phyloP scores from a whole-genome alignment of 306 rosid species.

The Casuarina equisetifolia region DNA sequence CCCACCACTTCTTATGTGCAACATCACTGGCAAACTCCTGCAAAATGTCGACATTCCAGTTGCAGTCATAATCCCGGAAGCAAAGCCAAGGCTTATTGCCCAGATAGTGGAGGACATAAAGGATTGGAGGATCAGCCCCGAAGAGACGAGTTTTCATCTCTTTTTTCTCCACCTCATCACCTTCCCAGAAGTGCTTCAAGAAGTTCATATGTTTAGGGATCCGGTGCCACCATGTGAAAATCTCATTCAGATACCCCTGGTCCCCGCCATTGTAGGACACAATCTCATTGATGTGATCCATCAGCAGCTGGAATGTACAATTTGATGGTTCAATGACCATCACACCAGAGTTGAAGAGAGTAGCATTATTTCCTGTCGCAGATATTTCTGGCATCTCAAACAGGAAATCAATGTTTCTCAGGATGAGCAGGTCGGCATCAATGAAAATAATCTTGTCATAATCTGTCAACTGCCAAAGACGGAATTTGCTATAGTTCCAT shows the following conservation, averaged over 20 bases:
- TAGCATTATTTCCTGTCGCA: conserved; percentile 81
- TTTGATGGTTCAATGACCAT: conserved; percentile 88
- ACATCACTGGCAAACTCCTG: conserved; percentile 77
- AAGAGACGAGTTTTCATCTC: conserved; percentile 66
- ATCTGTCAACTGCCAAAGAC: conserved; percentile 86
- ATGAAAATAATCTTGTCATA: conserved; percentile 88
- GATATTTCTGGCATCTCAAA: conserved; percentile 81
- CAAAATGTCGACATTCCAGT: conserved; percentile 75
- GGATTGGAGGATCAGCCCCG: conserved; percentile 72
- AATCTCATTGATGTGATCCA: conserved; percentile 80
- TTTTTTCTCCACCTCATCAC: conserved; percentile 67
- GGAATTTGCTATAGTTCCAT: conserved; percentile 95
- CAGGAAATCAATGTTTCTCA: conserved; percentile 79
- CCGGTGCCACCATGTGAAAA: conserved; percentile 93
- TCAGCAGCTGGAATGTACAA: conserved; percentile 74
- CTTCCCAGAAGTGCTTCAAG: conserved; percentile 92
- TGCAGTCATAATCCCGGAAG: conserved; percentile 90
- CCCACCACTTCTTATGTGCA: conserved; percentile 88
- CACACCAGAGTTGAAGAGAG: conserved; percentile 82
- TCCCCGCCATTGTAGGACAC: conserved; percentile 89
- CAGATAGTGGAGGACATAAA: conserved; percentile 80
- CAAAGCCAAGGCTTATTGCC: conserved; percentile 86
- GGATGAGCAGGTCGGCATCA: conserved; percentile 82
- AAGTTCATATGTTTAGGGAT: conserved; percentile 87
- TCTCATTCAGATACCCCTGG: conserved; percentile 83